Conservation (phyloP, 23 red algal species). For the Gracilariopsis chorda region DNA sequence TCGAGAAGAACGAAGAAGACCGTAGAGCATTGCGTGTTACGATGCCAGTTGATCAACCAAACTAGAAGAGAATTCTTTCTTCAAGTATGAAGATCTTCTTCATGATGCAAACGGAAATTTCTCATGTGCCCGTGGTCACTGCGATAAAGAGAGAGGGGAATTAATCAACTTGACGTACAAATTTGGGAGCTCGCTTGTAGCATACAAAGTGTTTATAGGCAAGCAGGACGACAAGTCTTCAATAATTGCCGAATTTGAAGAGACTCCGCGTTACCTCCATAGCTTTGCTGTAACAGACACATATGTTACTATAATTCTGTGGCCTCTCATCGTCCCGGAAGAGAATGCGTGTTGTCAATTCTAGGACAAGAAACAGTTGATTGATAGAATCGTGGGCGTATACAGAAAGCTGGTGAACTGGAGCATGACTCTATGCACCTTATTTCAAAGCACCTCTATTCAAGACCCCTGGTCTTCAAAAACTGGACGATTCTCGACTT, state of each 20-base stretch:
- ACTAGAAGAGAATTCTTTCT: constrained; percentile 25
- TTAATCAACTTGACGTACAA: constrained; percentile 33
- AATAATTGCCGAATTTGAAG: not conserved
- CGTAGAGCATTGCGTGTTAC: too few relatives aligned
- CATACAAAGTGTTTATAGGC: constrained; percentile 32
- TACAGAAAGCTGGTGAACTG: too few relatives aligned
- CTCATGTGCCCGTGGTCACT: constrained; percentile 11
- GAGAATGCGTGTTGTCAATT: too few relatives aligned
- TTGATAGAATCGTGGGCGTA: too few relatives aligned
- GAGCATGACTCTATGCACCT: too few relatives aligned
- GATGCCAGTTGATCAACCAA: too few relatives aligned
- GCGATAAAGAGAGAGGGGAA: constrained; percentile 3
- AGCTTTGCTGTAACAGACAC: constrained; percentile 43
- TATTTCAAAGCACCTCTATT: too few relatives aligned
- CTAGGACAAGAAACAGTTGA: too few relatives aligned
- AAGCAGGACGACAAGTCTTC: not conserved
- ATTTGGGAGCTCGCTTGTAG: not conserved
- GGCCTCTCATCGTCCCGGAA: constrained; percentile 11
- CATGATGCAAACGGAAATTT: not conserved
- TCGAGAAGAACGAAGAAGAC: too few relatives aligned
- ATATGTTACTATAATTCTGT: constrained; percentile 27
- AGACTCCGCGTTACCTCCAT: constrained; percentile 37
- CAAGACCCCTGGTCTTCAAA: too few relatives aligned
- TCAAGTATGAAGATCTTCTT: not conserved
- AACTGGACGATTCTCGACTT: too few relatives aligned